A percentile compares a stretch with the other conserved stretches of the same genome.
Conservation (phyloP, 768 basidiomycete genomes). For the Kondoa subrosea region DNA sequence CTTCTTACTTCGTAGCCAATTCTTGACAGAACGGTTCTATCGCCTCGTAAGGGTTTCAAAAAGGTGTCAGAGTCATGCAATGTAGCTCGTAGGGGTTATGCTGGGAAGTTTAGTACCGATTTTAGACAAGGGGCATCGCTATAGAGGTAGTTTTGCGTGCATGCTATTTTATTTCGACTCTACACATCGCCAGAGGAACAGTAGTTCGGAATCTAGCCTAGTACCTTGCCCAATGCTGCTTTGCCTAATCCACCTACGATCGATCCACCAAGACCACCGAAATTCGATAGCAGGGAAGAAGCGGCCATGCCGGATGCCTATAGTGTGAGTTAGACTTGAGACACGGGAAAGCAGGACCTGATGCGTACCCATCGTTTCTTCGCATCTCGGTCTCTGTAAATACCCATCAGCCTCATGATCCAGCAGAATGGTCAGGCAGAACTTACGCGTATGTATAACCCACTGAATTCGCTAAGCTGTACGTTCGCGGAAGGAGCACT, state of each 20-base stretch:
- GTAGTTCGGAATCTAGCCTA: conserved; percentile 37
- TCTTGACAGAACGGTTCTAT: no score
- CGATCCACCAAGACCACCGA: conserved; percentile 71
- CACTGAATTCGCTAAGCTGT: not conserved
- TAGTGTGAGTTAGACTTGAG: no score
- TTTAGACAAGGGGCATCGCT: no score
- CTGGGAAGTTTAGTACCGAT: no score
- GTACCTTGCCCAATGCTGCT: conserved; percentile 60
- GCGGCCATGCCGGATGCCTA: conserved; percentile 55
- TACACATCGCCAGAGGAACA: no score
- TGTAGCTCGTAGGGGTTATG: no score
- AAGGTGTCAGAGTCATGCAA: no score
- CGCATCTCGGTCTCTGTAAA: conserved; percentile 64
- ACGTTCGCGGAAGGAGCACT: not conserved
- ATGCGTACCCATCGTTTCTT: conserved; percentile 86
- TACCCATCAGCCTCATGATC: not conserved
- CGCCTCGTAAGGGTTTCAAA: no score
- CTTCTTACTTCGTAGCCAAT: no score
- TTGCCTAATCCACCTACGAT: conserved; percentile 65
- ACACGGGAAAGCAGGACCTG: no score
- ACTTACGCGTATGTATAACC: not conserved
- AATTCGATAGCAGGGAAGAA: conserved; percentile 52
- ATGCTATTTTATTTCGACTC: no score
- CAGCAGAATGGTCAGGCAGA: conserved; percentile 1
- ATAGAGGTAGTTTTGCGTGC: no score